Percentiles rank a stretch among this genome's conserved stretches.
These are phyloP conservation scores for Trichomonascaceae sp. DNA, from an alignment of 1,139 yeast species.

Conservation along the genomic window DNA sequence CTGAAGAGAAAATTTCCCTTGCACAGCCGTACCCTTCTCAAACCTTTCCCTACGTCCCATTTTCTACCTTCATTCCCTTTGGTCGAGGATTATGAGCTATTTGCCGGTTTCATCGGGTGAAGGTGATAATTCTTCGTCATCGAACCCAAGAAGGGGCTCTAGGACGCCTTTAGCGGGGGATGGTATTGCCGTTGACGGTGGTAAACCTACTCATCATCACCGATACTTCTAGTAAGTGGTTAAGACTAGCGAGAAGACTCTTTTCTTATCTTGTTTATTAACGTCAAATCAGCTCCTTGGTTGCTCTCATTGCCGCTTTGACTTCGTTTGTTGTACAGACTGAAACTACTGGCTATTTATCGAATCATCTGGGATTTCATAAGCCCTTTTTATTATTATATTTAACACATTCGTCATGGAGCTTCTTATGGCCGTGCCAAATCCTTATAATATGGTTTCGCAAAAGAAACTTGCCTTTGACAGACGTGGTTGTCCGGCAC, in stretches of 20 bases:
- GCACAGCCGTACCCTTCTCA: not conserved
- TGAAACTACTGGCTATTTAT: conserved; percentile 70
- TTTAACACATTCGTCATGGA: conserved; percentile 78
- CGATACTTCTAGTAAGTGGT: conserved; percentile 7
- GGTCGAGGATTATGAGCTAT: conserved; percentile 4
- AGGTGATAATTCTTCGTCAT: not conserved
- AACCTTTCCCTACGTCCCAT: not conserved
- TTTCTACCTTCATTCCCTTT: not conserved
- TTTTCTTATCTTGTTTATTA: not conserved
- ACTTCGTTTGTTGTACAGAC: conserved; percentile 71
- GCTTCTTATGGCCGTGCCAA: conserved; percentile 68
- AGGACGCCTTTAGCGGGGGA: conserved; percentile 4
- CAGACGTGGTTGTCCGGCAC: conserved; percentile 42
- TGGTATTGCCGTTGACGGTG: not conserved
- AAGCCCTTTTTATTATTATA: conserved; percentile 67
- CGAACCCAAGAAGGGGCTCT: conserved; percentile 4
- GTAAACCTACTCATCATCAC: conserved; percentile 4
- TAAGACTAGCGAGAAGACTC: not conserved
- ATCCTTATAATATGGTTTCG: conserved; percentile 36
- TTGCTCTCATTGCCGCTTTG: conserved; percentile 55
- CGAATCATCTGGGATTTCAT: conserved; percentile 47
- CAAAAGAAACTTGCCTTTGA: conserved; percentile 31
- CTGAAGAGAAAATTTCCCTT: not conserved
- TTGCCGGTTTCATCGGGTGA: conserved; percentile 1
- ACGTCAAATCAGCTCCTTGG: conserved; percentile 37